A percentile compares a stretch with the other conserved stretches of the same genome.
phyloP scores from a whole-genome alignment of 805 yeast genomes.

The Saturnispora serradocipensis region DNA sequence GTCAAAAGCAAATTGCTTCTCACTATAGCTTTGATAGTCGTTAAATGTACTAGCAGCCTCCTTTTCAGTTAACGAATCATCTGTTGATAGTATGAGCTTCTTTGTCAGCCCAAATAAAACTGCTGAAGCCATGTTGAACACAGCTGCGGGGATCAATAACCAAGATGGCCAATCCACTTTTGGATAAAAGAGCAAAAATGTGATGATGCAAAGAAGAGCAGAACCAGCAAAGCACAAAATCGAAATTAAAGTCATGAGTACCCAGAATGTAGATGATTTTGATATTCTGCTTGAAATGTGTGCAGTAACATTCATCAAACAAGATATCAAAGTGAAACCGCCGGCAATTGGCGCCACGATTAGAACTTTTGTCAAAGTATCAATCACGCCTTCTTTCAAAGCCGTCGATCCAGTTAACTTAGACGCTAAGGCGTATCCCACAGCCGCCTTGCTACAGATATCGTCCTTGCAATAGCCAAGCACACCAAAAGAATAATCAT shows the following conservation, averaged over 20 bases:
- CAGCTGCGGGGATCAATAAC: slow-evolving; percentile 62
- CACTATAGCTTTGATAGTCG: not conserved
- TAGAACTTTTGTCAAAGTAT: slow-evolving; percentile 43
- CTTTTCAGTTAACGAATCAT: not conserved
- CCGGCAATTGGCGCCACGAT: slow-evolving; percentile 61
- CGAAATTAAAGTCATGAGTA: slow-evolving; percentile 37
- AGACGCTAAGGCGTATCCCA: slow-evolving; percentile 28
- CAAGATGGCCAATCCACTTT: slow-evolving; percentile 64
- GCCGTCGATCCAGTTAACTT: slow-evolving; percentile 33
- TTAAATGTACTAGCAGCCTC: not conserved
- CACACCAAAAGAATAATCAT: slow-evolving; percentile 45
- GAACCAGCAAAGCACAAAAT: slow-evolving; percentile 45
- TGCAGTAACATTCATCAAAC: slow-evolving; percentile 30
- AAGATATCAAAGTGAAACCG: slow-evolving; percentile 44
- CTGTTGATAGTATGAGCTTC: slow-evolving; percentile 12
- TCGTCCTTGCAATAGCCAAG: slow-evolving; percentile 50
- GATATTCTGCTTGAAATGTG: not conserved
- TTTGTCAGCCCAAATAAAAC: slow-evolving; percentile 39
- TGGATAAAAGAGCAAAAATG: slow-evolving; percentile 54
- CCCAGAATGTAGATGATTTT: slow-evolving; percentile 24
- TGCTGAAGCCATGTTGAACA: slow-evolving; percentile 40
- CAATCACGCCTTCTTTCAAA: slow-evolving; percentile 37
- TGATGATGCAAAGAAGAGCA: slow-evolving; percentile 45
- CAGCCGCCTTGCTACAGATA: slow-evolving; percentile 30
- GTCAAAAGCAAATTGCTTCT: not conserved